Evolutionary conservation across 1,139 yeast genomes (phyloP), one percentile per base, ranked within the genome.

Genomic region (Yamadazyma sp.): DNA sequence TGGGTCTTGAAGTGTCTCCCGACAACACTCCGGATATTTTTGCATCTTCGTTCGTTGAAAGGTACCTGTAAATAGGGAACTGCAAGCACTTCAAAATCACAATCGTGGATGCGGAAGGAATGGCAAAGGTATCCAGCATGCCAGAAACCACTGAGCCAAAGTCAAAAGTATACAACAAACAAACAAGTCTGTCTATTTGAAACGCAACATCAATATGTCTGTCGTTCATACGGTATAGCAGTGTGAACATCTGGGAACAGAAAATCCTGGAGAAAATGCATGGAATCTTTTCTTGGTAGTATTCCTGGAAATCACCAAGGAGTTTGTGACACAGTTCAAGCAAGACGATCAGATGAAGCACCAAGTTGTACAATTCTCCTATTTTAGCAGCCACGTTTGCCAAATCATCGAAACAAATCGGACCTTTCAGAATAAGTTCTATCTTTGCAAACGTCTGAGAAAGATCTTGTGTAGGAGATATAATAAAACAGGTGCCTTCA

Each of bases 391-490:
- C 11, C 2, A 38, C 14, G 7, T 29, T 23, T 3, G 31, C 26
- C 11, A 34, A 21, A 16, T 35, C 21, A 6, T 29, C 34, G 16
- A 30, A 34, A 17, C 37, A 18, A 7, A 43, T 25, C n/a, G 31
- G 43, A 4, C 50, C 52, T 30, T 43, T 42, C 3, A 52, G 35
- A 14, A 46, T 33, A 17, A 43, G 26, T 18, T 51, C 52, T 13
- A 54, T 44, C 31, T 46, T 43, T n/a, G 54, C 57, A 26, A 51
- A 44, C 9, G 41, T 43, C 17, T 47, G 50, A n/a, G 55, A 52
- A 10, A 54, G 39, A 9, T 47, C 52, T 34, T 45, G 51, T 3
- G 34, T 39, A 3, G 52, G 49, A 15, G 39, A 22, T 6, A 48
- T 15, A 9, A 35, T 26, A 16, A 32, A 22, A 6, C 17, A 27